Evolutionary conservation across 768 basidiomycete genomes (phyloP).

Genomic region (Saitozyma podzolica): DNA sequence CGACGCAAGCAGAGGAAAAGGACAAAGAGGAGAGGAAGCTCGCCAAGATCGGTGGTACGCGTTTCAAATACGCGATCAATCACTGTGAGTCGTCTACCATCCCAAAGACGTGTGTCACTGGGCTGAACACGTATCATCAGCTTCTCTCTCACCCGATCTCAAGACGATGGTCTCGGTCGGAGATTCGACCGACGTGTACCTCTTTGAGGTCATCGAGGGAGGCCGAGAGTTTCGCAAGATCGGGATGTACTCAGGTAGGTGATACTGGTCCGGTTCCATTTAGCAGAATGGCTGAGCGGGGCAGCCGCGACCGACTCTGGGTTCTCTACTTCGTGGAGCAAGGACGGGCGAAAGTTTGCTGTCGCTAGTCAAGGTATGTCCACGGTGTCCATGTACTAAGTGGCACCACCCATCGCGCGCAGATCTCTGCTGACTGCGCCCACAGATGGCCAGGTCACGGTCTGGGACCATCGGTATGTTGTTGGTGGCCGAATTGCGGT

Average conservation of each 20-base stretch:
- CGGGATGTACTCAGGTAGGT: slow-evolving; percentile 58
- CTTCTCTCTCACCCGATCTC: slow-evolving; percentile 86
- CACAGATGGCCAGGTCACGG: slow-evolving; percentile 49
- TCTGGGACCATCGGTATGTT: slow-evolving; percentile 49
- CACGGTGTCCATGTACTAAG: too few relatives aligned
- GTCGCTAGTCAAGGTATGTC: slow-evolving; percentile 49
- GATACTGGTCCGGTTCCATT: not conserved
- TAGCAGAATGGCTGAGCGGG: not conserved
- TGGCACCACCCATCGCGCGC: not conserved
- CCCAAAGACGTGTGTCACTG: not conserved
- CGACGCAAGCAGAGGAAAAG: slow-evolving; percentile 1
- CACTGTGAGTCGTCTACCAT: slow-evolving; percentile 38
- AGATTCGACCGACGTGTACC: slow-evolving; percentile 80
- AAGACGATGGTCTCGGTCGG: slow-evolving; percentile 84
- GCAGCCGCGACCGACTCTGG: slow-evolving; percentile 48
- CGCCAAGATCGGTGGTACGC: slow-evolving; percentile 40
- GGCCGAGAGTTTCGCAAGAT: slow-evolving; percentile 63
- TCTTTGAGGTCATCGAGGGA: slow-evolving; percentile 74
- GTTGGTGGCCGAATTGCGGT: not conserved
- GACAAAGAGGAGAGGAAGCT: slow-evolving; percentile 26
- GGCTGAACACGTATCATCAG: slow-evolving; percentile 54
- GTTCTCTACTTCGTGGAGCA: slow-evolving; percentile 50
- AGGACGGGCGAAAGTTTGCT: slow-evolving; percentile 51
- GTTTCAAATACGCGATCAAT: slow-evolving; percentile 46
- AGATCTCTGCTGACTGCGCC: not conserved